Percentiles rank a stretch among this genome's conserved stretches.
Conservation (phyloP, 176 grass and related monocot genomes). For the Tuctoria greenei region DNA sequence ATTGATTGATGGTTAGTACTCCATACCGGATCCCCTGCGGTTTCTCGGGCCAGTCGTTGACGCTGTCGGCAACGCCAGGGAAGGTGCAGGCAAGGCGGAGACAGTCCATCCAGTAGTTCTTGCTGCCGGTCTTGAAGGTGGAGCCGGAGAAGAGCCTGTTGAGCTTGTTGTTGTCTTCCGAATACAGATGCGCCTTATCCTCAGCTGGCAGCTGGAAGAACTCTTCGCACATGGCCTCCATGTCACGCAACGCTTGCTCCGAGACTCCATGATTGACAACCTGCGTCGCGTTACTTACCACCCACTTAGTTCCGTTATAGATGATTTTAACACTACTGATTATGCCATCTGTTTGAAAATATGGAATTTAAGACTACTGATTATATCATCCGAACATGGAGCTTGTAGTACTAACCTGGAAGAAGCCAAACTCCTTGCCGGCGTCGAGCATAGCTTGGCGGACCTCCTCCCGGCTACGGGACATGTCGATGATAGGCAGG, state of each 20-base stretch:
- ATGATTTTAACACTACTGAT: too few relatives aligned
- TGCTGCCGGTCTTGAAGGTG: neutral
- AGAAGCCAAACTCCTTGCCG: neutral
- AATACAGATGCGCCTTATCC: neutral
- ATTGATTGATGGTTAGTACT: too few relatives aligned
- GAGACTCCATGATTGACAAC: neutral
- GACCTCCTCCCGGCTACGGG: neutral
- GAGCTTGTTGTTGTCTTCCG: neutral
- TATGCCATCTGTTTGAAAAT: too few relatives aligned
- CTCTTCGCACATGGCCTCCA: neutral
- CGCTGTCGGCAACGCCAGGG: neutral
- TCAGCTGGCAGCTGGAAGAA: neutral
- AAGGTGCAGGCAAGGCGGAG: neutral
- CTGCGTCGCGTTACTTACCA: neutral
- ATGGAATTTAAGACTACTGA: too few relatives aligned
- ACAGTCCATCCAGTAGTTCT: neutral
- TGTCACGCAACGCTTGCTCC: neutral
- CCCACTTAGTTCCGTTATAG: too few relatives aligned
- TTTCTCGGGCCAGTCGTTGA: neutral
- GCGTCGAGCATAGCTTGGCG: neutral
- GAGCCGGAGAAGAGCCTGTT: neutral
- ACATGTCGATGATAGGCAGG: neutral
- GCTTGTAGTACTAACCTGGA: neutral
- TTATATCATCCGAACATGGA: too few relatives aligned
- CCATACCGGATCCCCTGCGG: neutral